Evolutionary conservation across 23 red algal genomes (phyloP).

Genomic region (Cyanidiococcus yangmingshanensis): DNA sequence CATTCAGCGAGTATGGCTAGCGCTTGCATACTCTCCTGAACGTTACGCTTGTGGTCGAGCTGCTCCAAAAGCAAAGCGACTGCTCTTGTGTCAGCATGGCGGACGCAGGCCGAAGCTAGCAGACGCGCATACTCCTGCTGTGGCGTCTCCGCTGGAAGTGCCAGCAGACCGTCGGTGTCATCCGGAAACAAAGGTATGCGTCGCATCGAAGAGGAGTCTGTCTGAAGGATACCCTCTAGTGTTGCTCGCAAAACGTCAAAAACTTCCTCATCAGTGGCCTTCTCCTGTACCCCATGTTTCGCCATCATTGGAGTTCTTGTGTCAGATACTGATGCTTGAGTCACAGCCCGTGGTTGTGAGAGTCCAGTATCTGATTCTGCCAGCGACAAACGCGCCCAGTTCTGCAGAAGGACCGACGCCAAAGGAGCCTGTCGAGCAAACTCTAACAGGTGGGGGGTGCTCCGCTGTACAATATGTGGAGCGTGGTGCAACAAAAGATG

Average conservation of each 20-base stretch:
- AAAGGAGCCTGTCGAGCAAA: background rate
- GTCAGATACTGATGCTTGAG: too few species aligned
- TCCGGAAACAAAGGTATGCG: background rate
- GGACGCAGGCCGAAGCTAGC: background rate
- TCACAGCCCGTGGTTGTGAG: background rate
- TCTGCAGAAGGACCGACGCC: background rate
- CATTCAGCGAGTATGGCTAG: background rate
- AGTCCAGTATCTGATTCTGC: background rate
- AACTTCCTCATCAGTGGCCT: background rate
- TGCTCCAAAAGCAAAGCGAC: background rate
- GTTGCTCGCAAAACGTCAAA: background rate
- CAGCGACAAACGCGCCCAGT: background rate
- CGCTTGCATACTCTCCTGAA: background rate
- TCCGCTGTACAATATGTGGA: background rate
- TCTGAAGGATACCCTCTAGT: background rate
- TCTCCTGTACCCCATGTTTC: background rate
- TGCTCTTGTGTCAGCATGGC: background rate
- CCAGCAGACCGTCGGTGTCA: constrained; percentile 12
- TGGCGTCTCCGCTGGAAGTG: background rate
- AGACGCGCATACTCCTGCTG: background rate
- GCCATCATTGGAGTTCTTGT: background rate
- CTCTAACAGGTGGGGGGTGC: constrained; percentile 2
- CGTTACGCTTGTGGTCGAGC: background rate
- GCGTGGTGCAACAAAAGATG: background rate
- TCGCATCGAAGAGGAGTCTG: background rate